Percentiles rank a stretch among this genome's conserved stretches.
Conservation (phyloP, 345 rosid species). For the Gossypium ekmanianum region DNA sequence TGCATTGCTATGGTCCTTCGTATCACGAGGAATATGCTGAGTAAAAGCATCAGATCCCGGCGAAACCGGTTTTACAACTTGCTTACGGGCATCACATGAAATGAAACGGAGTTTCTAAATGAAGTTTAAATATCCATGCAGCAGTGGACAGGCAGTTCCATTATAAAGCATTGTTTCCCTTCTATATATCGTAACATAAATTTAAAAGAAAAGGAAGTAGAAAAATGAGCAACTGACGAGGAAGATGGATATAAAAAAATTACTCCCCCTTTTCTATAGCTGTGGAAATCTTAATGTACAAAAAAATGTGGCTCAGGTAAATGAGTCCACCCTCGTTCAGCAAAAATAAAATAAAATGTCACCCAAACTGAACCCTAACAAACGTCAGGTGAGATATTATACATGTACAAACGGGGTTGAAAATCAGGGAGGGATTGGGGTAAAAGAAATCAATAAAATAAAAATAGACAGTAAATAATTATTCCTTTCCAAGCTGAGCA, state of each 20-base stretch:
- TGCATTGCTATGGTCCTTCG: background rate
- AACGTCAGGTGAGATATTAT: slow-evolving; percentile 1
- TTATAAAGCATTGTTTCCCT: background rate
- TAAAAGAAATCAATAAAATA: background rate
- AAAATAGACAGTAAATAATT: background rate
- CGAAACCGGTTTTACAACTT: background rate
- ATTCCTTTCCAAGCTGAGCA: slow-evolving; percentile 28
- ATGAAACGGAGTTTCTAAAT: background rate
- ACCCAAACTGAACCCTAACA: background rate
- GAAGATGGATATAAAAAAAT: background rate
- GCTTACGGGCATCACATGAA: background rate
- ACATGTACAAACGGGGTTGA: slow-evolving; percentile 24
- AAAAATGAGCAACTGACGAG: background rate
- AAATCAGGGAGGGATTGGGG: slow-evolving; percentile 5
- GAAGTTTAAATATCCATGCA: background rate
- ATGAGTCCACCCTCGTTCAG: slow-evolving; percentile 19
- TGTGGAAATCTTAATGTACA: slow-evolving; percentile 19
- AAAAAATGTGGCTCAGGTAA: slow-evolving; percentile 19
- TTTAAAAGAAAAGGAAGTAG: background rate
- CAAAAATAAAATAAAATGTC: slow-evolving; percentile 7
- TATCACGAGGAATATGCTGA: background rate
- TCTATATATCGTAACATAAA: too few species aligned
- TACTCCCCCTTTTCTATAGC: background rate
- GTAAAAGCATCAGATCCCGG: background rate
- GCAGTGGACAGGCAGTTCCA: background rate